Conservation (phyloP, 2,329 filamentous ascomycete genomes). For the Trichoderma polysporum region DNA sequence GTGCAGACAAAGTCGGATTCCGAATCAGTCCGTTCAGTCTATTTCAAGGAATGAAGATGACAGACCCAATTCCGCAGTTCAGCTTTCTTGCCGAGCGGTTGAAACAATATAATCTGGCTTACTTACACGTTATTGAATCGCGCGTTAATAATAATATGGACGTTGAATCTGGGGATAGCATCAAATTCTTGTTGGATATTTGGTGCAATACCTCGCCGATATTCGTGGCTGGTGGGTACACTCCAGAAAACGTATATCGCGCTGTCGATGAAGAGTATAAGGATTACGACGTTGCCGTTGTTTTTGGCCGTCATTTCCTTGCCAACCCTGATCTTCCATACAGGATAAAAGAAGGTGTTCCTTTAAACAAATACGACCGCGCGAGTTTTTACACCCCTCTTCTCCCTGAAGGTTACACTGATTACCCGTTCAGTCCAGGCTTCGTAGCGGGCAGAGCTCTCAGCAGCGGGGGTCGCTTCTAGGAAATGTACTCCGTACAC, state of each 20-base stretch:
- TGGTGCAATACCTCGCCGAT: constrained; percentile 25
- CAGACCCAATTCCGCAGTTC: constrained; percentile 32
- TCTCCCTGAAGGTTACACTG: constrained; percentile 16
- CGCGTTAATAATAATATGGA: background rate
- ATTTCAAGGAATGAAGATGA: constrained; percentile 30
- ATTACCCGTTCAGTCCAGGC: constrained; percentile 15
- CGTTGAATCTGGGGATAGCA: background rate
- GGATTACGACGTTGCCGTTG: constrained; percentile 24
- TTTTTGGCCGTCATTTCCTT: constrained; percentile 33
- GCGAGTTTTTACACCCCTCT: constrained; percentile 30
- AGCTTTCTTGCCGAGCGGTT: constrained; percentile 30
- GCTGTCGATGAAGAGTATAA: constrained; percentile 24
- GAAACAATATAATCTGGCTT: constrained; percentile 20
- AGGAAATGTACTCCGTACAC: no score
- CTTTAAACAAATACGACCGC: constrained; percentile 29
- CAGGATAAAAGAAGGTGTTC: constrained; percentile 28
- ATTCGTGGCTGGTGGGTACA: constrained; percentile 31
- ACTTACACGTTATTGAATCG: background rate
- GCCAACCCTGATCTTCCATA: constrained; percentile 33
- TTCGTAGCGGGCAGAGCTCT: no score
- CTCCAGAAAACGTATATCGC: constrained; percentile 23
- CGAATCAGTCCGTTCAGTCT: constrained; percentile 53
- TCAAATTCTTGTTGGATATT: background rate
- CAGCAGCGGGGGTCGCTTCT: no score
- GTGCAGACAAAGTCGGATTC: constrained; percentile 51